phyloP scores from a whole-genome alignment of 2,329 filamentous ascomycete species.

The Boeremia lycopersici region DNA sequence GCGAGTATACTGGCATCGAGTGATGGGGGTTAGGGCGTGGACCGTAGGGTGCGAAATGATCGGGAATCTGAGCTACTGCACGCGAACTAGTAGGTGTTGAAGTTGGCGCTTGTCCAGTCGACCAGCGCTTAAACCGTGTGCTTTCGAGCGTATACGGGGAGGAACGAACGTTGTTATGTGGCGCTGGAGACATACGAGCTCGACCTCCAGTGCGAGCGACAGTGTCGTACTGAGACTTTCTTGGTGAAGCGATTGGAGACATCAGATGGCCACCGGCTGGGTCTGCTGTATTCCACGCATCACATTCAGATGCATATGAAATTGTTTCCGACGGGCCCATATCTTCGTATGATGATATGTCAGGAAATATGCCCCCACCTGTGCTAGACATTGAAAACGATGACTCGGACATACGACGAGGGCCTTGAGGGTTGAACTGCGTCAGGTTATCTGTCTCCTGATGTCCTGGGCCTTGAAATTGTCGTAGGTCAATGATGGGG shows the following conservation, averaged over 20 bases:
- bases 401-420: conserved; percentile 72
- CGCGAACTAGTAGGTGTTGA: conserved; percentile 65
- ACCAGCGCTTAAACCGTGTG: conserved; percentile 75
- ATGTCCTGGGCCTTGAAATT: conserved; percentile 42
- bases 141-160: conserved; percentile 74
- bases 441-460: conserved; percentile 39
- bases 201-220: conserved; percentile 62
- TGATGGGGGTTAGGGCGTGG: conserved; percentile 59
- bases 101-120: conserved; percentile 66
- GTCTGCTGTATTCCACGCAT: conserved; percentile 69
- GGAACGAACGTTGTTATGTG: conserved; percentile 69
- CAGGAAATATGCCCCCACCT: conserved; percentile 63
- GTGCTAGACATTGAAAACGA: conserved; percentile 73
- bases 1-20: conserved; percentile 47
- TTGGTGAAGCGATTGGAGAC: conserved; percentile 75
- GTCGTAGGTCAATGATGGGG: conserved; percentile 49
- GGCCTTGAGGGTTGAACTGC: conserved; percentile 54
- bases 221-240: conserved; percentile 62
- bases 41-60: conserved; percentile 65
- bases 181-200: conserved; percentile 73
- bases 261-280: conserved; percentile 69
- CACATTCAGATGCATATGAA: conserved; percentile 65
- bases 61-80: conserved; percentile 62
- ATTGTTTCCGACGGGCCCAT: conserved; percentile 72
- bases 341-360: conserved; percentile 74